Base-by-base conservation (phyloP, 352 stramenopile genomes). In the Phytophthora palmivora region DNA sequence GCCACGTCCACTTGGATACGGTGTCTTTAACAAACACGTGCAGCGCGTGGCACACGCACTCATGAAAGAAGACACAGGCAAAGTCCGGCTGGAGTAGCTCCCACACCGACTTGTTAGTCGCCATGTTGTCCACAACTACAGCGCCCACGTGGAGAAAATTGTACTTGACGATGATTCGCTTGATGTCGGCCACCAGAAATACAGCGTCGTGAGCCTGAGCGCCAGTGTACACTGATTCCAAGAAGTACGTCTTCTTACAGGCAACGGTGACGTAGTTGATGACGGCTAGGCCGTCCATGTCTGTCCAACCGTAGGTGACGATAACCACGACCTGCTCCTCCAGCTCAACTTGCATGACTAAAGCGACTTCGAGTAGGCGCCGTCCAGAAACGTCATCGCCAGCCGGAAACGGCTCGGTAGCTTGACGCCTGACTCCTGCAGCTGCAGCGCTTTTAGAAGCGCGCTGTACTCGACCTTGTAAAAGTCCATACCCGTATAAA, bases 21-120 rank as follows among this genome's bases (percentile, higher is more conserved):
- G 28, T 41, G 14, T 55, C 47, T 33, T 55, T 55, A 6, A 34
- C 33, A 34, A 36, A 11, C 10, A 45, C 12, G 34, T 36, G 33
- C 0, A 55, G 8, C 5, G 21, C 33, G 34, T 55, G 47, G 8
- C 10, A 33, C 10, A 45, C 43, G n/a, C 47, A 55, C 0, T 18
- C 47, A 33, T 55, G 47, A 8, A 45, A 55, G n/a, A 24, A 55
- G 8, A 55, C n/a, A 32, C 8, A 8, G 4, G 33, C 5, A 15
- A 38, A 38, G 14, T 38, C 33, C 10, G 33, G 8, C 33, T 38
- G 33, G 5, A 38, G 4, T 10, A 15, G 33, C 33, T 38, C 33
- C 41, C 19, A 47, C 41, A 34, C n/a, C 6, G 41, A 19, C 42
- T 49, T 49, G 14, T 49, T 49, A 2, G 22, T 15, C 2, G 42